A percentile compares a stretch with the other conserved stretches of the same genome.
Evolutionary conservation across 495 filamentous ascomycete species (phyloP).

Genomic region (Penicillium waksmanii): DNA sequence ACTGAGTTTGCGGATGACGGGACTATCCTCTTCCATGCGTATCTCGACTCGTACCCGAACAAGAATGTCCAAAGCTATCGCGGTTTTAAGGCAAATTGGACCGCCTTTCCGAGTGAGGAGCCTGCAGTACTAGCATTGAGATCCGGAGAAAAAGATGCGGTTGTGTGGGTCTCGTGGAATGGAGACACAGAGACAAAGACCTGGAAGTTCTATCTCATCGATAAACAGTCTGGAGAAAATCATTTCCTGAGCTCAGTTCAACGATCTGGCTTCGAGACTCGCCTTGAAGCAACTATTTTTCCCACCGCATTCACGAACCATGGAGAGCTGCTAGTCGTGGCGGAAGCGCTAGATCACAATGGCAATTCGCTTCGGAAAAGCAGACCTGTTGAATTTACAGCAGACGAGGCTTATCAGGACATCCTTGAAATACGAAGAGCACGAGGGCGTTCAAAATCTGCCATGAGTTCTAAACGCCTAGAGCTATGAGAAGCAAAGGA

Average conservation of each 20-base stretch:
- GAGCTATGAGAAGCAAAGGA: neutral
- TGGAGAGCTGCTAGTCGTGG: neutral
- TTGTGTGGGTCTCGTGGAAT: conserved; percentile 43
- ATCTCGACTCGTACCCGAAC: conserved; percentile 18
- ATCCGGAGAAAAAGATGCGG: conserved; percentile 6
- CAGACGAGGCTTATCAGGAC: conserved; percentile 3
- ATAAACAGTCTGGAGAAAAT: neutral
- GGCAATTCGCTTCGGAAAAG: conserved; percentile 1
- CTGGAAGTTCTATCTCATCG: conserved; percentile 34
- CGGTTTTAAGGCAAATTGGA: conserved; percentile 28
- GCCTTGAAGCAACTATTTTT: neutral
- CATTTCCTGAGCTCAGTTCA: neutral
- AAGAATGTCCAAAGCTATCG: conserved; percentile 29
- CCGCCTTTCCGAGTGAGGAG: conserved; percentile 24
- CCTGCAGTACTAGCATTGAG: conserved; percentile 29
- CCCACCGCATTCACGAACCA: neutral
- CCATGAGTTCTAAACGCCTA: neutral
- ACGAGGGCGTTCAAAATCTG: too few species aligned
- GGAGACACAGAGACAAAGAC: conserved; percentile 38
- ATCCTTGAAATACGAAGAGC: neutral
- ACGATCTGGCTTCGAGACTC: conserved; percentile 5
- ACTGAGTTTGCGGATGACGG: conserved; percentile 50
- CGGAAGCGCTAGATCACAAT: neutral
- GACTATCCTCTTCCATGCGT: conserved; percentile 43
- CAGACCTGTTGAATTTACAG: neutral